Evolutionary conservation across 768 basidiomycete species (phyloP), one percentile per base, ranked within the genome.

Genomic region (Lentinula aciculospora): DNA sequence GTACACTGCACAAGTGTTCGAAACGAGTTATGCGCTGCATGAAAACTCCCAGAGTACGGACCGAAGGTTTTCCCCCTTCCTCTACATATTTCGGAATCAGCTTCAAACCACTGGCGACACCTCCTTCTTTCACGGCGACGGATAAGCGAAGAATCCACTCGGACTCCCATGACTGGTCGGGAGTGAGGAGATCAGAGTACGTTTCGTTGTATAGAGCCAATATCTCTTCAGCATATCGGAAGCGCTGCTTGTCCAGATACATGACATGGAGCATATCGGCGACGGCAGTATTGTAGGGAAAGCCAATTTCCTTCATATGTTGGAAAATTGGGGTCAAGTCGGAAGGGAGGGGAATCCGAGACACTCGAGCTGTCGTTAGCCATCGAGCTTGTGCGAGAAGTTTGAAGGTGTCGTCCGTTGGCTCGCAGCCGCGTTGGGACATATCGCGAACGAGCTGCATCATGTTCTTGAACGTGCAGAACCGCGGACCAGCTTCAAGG

Each of bases 331-430:
- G 65, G 21, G 69, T 66, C 56, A 82, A 75, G 23, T 69, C 67
- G n/a, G 67, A 58, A 17, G 71, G 39, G 50, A 63, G 68, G 13
- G 76, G 71, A 10, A 65, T 56, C 10, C 62, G 64, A 7, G 67
- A 68, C 15, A 27, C 51, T 10, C 72, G 66, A 6, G 60, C 58
- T 9, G 71, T 68, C 27, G 66, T 62, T 29, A 69, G 64, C 69
- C 74, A 73, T 25, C 70, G 71, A n/a, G 75, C 72, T 13, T 69
- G 74, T 57, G 85, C 72, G 60, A 85, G 72, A 48, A 81, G 72
- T 48, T 67, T 65, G 69, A 78, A 84, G 0, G 83, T 81, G 45
- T 74, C 68, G 53, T 71, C 74, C 21, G 71, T 73, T 4, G 82
- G 79, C 44, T 66, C 67, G 51, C 74, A 69, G 40, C 78, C 76